Conservation (phyloP, 305 asterid genomes). For the Lippia alba region DNA sequence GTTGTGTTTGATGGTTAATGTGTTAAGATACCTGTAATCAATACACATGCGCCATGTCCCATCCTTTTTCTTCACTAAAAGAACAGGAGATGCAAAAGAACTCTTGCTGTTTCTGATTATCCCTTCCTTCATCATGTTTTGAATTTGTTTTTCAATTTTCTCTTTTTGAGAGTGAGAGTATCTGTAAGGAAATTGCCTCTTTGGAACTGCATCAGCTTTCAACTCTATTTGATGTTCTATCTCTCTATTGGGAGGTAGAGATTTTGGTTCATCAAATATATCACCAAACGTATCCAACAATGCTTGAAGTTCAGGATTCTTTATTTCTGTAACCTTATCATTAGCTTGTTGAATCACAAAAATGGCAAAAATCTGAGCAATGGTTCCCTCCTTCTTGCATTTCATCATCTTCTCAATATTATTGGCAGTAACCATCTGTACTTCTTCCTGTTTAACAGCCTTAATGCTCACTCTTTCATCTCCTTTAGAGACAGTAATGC, state of each 20-base stretch:
- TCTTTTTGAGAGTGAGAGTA: background rate
- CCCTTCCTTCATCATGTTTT: background rate
- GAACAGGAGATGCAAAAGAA: background rate
- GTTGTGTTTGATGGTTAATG: background rate
- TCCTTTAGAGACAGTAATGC: no score
- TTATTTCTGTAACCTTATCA: no score
- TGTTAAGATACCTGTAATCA: background rate
- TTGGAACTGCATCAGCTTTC: background rate
- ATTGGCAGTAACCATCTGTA: no score
- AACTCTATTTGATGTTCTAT: background rate
- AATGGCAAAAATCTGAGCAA: no score
- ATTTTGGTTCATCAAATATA: background rate
- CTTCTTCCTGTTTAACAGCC: no score
- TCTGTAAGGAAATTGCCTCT: background rate
- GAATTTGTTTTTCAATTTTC: background rate
- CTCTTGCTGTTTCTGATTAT: background rate
- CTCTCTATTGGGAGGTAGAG: background rate
- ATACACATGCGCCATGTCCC: background rate
- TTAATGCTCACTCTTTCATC: no score
- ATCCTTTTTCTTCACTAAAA: background rate
- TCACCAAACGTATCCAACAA: no score
- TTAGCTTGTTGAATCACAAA: no score
- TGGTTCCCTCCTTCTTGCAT: no score
- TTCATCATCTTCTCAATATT: no score
- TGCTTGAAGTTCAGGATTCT: no score